Percentiles rank a stretch among this genome's conserved stretches.
Evolutionary conservation across 2,329 filamentous ascomycete genomes (phyloP).

Genomic region (Emmonsia crescens): DNA sequence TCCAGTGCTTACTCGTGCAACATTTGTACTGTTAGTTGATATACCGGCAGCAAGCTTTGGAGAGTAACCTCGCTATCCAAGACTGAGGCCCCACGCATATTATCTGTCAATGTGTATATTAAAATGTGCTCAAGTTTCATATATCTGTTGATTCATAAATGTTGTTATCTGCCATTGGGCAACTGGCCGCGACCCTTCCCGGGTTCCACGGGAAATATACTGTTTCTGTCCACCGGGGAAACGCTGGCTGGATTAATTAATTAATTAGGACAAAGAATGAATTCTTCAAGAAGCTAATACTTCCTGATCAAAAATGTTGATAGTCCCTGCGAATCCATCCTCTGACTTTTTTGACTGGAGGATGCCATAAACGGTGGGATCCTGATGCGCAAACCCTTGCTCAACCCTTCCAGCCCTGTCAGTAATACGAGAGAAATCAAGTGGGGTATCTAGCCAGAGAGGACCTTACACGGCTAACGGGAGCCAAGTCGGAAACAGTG

Average conservation of each 20-base stretch:
- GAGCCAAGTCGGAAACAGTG: no score
- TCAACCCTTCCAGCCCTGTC: not conserved
- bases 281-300: not conserved
- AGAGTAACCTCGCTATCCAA: not conserved
- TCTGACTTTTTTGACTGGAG: not conserved
- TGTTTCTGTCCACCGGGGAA: not conserved
- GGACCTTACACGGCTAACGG: no score
- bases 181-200: not conserved
- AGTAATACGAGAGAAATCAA: not conserved
- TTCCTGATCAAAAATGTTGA: not conserved
- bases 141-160: no score
- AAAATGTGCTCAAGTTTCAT: no score
- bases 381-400: not conserved
- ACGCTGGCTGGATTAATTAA: not conserved
- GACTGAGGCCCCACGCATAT: not conserved
- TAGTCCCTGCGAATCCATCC: not conserved
- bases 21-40: no score
- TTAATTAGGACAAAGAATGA: not conserved
- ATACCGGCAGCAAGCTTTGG: no score
- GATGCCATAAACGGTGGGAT: not conserved
- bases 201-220: no score
- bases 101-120: no score
- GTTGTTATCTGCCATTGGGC: not conserved
- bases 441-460: not conserved
- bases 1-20: not conserved